These are phyloP conservation scores for Bullera alba DNA, from an alignment of 768 basidiomycete genomes.

Conservation along the genomic window DNA sequence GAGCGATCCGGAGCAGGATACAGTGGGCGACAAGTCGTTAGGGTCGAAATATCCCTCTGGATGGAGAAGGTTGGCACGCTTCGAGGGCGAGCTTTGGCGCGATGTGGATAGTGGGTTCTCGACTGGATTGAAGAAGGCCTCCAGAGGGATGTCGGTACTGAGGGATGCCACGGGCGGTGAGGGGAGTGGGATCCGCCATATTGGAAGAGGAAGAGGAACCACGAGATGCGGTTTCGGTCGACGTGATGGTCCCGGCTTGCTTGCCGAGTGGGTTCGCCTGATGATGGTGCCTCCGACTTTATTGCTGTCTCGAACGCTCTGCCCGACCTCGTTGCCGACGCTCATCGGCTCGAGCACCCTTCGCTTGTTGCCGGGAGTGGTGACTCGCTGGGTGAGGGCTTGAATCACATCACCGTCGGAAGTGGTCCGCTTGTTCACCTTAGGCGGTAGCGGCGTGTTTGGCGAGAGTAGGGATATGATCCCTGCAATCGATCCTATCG, in stretches of 20 bases:
- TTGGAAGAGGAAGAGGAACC: slow-evolving; percentile 11
- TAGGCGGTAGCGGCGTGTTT: not conserved
- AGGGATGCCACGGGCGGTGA: slow-evolving; percentile 29
- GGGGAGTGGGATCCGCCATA: slow-evolving; percentile 30
- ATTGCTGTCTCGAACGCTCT: not conserved
- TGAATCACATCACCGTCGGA: slow-evolving; percentile 14
- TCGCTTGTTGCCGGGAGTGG: slow-evolving; percentile 8
- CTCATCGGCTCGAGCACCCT: slow-evolving; percentile 24
- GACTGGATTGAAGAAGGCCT: slow-evolving; percentile 19
- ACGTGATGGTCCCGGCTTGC: too few species aligned
- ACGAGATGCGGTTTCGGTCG: not conserved
- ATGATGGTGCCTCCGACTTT: not conserved
- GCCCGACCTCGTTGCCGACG: not conserved
- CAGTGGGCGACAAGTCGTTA: not conserved
- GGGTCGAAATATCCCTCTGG: not conserved
- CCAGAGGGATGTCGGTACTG: slow-evolving; percentile 22
- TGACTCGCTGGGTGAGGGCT: slow-evolving; percentile 16
- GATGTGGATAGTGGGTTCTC: slow-evolving; percentile 20
- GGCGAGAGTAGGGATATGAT: slow-evolving; percentile 13
- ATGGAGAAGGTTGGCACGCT: not conserved
- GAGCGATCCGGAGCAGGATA: not conserved
- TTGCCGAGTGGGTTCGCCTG: too few species aligned
- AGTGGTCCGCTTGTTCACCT: too few species aligned
- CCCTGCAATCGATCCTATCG: slow-evolving; percentile 23
- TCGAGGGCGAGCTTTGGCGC: not conserved